A percentile compares a stretch with the other conserved stretches of the same genome.
These are phyloP conservation scores for Fusarium austroafricanum DNA, from an alignment of 2,329 filamentous ascomycete species.

Conservation along the genomic window DNA sequence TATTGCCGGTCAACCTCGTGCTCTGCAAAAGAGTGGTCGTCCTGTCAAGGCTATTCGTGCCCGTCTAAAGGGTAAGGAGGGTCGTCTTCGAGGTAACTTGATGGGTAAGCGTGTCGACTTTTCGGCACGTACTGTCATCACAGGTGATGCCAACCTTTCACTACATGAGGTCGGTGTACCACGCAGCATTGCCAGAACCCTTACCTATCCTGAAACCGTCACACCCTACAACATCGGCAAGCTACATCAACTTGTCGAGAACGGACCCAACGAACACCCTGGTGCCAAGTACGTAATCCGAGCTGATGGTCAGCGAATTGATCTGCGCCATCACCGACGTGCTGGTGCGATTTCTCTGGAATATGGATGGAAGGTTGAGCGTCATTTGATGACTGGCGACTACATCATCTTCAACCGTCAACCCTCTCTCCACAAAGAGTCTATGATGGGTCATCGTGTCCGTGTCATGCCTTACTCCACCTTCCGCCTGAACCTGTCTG, in stretches of 20 bases:
- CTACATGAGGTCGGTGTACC: constrained; percentile 98
- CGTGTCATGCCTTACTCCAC: constrained; percentile 99
- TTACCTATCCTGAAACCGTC: constrained; percentile 97
- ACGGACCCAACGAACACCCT: constrained; percentile 93
- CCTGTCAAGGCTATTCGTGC: constrained; percentile 97
- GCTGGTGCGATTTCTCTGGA: constrained; percentile 87
- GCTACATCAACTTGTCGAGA: constrained; percentile 87
- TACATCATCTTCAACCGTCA: constrained; percentile 99
- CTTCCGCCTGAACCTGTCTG: constrained; percentile 95
- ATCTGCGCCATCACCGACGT: constrained; percentile 91
- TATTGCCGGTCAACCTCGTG: constrained; percentile 93
- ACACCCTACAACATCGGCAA: constrained; percentile 98
- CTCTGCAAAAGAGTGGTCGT: constrained; percentile 95
- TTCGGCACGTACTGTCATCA: constrained; percentile 99
- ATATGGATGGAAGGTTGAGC: constrained; percentile 98
- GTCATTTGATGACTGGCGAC: constrained; percentile 94
- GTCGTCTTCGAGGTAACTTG: constrained; percentile 95
- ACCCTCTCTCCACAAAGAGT: constrained; percentile 98
- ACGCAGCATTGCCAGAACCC: constrained; percentile 87
- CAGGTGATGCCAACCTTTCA: constrained; percentile 95
- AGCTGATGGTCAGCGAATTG: constrained; percentile 91
- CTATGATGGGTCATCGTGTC: constrained; percentile 99
- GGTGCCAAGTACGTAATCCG: constrained; percentile 97
- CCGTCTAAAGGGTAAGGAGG: constrained; percentile 98
- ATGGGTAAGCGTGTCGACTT: constrained; percentile 99